Base-by-base conservation (phyloP, 192 early-diverging fungal genomes). In the Backusella circina region DNA sequence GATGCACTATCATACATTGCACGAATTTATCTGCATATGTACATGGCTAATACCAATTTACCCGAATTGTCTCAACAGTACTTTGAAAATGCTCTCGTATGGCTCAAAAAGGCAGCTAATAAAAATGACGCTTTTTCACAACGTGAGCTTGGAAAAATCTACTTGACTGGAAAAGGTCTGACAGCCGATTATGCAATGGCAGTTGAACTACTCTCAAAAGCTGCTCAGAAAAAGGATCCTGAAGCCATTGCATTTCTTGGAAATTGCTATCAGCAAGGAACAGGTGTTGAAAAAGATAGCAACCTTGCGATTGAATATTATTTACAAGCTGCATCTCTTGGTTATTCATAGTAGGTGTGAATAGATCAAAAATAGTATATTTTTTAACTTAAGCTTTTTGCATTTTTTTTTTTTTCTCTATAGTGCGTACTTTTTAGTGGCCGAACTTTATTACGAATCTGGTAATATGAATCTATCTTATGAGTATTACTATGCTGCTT, bases 81-180 rank as follows among this genome's bases (percentile, higher is more conserved):
- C n/a, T 57, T 68, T 36, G 73, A 68, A 15, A 61, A 74, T 33
- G 70, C 79, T 13, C 33, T 75, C 21, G 36, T 80, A 18, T 84
- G 76, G 80, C 80, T 77, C 54, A 67, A 68, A 38, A 80, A 81
- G 50, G 83, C 83, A 10, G 79, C 78, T 32, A 70, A 72, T n/a
- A 54, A 71, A 16, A 71, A 73, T 47, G 76, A 86, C 38, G 32
- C 51, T 2, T 54, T 35, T 75, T 82, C 85, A 33, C 73, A 74
- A 65, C 71, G 75, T 26, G 73, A 81, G 41, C 70, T 86, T 15
- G 85, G 85, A 12, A 75, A 73, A 23, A 73, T 85, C 47, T 83
- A 81, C 66, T 57, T 78, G 35, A 37, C 68, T 50, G 85, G 85
- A 2, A 51, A 66, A 33, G 75, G 74, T n/a, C 57, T 84, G 26